These are phyloP conservation scores for Arthrobotrys sphaeroides DNA, from an alignment of 2,329 filamentous ascomycete genomes.

Conservation along the genomic window DNA sequence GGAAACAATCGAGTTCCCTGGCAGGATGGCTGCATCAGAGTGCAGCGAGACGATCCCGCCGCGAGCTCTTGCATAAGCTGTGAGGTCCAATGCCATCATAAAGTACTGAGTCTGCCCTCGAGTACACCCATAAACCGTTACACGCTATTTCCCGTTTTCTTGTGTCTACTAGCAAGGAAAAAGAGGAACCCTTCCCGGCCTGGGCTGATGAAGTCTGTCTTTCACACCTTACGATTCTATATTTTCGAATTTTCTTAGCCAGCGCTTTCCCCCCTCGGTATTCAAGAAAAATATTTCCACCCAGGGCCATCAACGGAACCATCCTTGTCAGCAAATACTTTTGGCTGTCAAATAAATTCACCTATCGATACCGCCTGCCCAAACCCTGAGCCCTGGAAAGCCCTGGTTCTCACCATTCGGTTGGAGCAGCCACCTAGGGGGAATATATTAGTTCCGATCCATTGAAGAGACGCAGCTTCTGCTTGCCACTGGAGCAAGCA, in stretches of 20 bases:
- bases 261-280: background rate
- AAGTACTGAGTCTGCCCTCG: conserved; percentile 44
- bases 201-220: conserved; percentile 23
- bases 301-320: background rate
- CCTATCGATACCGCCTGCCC: background rate
- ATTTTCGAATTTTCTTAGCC: conserved; percentile 5
- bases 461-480: conserved; percentile 40
- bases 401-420: conserved; percentile 27
- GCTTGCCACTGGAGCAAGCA: conserved; percentile 41
- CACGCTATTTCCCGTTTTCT: conserved; percentile 42
- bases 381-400: conserved; percentile 33
- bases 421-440: conserved; percentile 42
- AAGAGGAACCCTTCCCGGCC: conserved; percentile 7
- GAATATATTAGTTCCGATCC: conserved; percentile 53
- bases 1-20: conserved; percentile 45
- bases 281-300: conserved; percentile 10
- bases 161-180: conserved; percentile 35
- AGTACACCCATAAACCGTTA: conserved; percentile 52
- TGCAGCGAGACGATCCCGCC: conserved; percentile 45
- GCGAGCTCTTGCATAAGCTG: conserved; percentile 51
- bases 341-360: conserved; percentile 6
- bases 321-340: background rate
- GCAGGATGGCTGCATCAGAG: conserved; percentile 44
- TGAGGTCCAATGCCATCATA: conserved; percentile 38
- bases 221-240: conserved; percentile 25